Percentiles rank a stretch among this genome's conserved stretches.
These are phyloP conservation scores for Kodamaea hsintzibuensis DNA, from an alignment of 805 yeast genomes.

Conservation along the genomic window DNA sequence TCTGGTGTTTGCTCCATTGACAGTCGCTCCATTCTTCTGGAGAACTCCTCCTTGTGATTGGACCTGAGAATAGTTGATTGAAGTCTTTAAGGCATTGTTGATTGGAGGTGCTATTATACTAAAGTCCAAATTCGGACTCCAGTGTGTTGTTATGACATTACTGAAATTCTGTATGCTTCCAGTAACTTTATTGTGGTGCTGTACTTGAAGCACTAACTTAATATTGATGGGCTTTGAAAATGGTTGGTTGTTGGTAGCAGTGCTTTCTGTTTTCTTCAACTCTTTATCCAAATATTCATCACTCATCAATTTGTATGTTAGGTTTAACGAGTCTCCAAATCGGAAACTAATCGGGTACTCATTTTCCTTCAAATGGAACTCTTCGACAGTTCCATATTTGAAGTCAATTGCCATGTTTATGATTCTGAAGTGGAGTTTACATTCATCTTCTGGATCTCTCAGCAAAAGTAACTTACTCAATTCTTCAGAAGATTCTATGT, in stretches of 20 bases:
- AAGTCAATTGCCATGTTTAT: constrained; percentile 24
- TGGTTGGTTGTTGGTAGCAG: constrained; percentile 10
- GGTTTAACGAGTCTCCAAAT: constrained; percentile 32
- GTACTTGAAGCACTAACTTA: constrained; percentile 27
- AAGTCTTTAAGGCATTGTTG: constrained; percentile 35
- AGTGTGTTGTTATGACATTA: constrained; percentile 32
- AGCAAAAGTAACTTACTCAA: constrained; percentile 20
- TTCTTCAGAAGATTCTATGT: constrained; percentile 47
- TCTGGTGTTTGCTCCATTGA: constrained; percentile 11
- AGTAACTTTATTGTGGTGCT: constrained; percentile 11
- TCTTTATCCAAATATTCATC: constrained; percentile 28
- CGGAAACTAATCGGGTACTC: constrained; percentile 29
- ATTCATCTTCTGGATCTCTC: constrained; percentile 2
- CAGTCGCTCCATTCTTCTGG: constrained; percentile 5
- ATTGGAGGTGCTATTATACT: constrained; percentile 39
- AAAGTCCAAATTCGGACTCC: constrained; percentile 44
- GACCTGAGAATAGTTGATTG: constrained; percentile 20
- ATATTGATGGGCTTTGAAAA: constrained; percentile 29
- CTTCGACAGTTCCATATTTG: constrained; percentile 28
- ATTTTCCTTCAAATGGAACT: constrained; percentile 17
- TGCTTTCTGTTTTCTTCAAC: constrained; percentile 16
- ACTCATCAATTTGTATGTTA: constrained; percentile 36
- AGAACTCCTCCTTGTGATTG: constrained; percentile 21
- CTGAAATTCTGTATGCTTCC: constrained; percentile 20
- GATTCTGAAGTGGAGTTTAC: constrained; percentile 22